Base-by-base conservation (phyloP, 2,329 filamentous ascomycete species). In the Aspergillus tanneri region DNA sequence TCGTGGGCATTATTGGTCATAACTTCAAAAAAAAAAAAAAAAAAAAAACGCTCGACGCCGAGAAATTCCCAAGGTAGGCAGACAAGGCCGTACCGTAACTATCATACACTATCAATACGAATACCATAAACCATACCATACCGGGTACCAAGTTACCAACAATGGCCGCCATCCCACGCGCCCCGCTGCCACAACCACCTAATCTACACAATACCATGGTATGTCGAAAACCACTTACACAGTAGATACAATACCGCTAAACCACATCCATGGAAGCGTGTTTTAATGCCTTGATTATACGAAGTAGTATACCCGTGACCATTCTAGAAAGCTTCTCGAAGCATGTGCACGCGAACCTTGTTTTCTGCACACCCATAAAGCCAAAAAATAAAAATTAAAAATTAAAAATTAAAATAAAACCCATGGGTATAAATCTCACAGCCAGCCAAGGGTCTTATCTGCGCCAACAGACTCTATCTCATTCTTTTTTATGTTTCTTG, bases 241-340 rank as follows among this genome's bases (percentile, higher is more conserved):
- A n/a, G n/a, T n/a, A n/a, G n/a, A n/a, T n/a, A n/a, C n/a, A n/a
- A n/a, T n/a, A n/a, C n/a, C n/a, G n/a, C n/a, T n/a, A n/a, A n/a
- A n/a, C n/a, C n/a, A n/a, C n/a, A n/a, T n/a, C n/a, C n/a, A n/a
- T n/a, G n/a, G 16, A 37, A 19, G 8, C 14, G 25, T 34, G 19
- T 16, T 24, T 18, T 16, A 39, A 19, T 16, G 14, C 30, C 24
- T 30, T n/a, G 18, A 35, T 30, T 28, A 19, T 1, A 19, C 23
- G 3, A 19, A 30, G 8, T n/a, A 16, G 36, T 22, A 18, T 16
- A n/a, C 22, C 9, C 9, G 22, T 14, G 18, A 18, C 40, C 28
- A 37, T 54, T 54, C 52, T 54, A 54, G 52, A 54, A 54, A n/a
- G 14, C 16, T 54, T 54, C 52, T 52, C 49, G 52, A 54, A 54